Base-by-base conservation (phyloP, 2,329 filamentous ascomycete genomes). In the Xylariaceae sp. region DNA sequence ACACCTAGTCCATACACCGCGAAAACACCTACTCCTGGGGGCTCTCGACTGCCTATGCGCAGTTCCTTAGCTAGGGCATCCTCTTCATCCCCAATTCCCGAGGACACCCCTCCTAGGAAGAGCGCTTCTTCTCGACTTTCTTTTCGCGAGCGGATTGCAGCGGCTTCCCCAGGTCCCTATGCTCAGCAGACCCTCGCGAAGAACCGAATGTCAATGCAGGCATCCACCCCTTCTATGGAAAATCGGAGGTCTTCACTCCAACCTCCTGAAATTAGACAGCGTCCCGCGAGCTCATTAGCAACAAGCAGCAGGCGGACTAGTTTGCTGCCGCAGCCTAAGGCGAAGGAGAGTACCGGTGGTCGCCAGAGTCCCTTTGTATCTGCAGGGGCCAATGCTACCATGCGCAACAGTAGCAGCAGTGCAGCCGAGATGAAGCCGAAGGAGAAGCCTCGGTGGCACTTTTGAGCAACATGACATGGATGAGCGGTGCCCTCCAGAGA, bases 1-100 rank as follows among this genome's bases (percentile, higher is more conserved):
- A 84, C 83, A 1, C 83, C 85, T 0, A 86, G 81, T 59, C 81
- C 84, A 0, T 83, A 83, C 57, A 72, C 80, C 4, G 82, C 76
- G 65, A 74, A 65, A 46, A 75, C 76, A 0, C 74, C 77, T 2
- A 72, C 68, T n/a, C 67, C 73, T 12, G 67, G 23, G 9, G 9
- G 66, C 43, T 81, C 82, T 10, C 81, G 73, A 63, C 70, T 85
- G 20, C 81, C 82, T 1, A 74, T 81, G 26, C 80, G 81, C 19
- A 82, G 76, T 57, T 75, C 81, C 2, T 69, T 81, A 1, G 68
- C 70, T 32, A 78, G 81, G 37, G 75, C 75, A 5, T 63, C 73
- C 4, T 80, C 82, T 1, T 76, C 78, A 4, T 82, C 82, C 1
- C 81, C 81, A 0, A 72, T 72, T 32, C 70, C 74, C 4, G 77